Evolutionary conservation across 2,329 filamentous ascomycete species (phyloP).

Genomic region (Aspergillus fructus): DNA sequence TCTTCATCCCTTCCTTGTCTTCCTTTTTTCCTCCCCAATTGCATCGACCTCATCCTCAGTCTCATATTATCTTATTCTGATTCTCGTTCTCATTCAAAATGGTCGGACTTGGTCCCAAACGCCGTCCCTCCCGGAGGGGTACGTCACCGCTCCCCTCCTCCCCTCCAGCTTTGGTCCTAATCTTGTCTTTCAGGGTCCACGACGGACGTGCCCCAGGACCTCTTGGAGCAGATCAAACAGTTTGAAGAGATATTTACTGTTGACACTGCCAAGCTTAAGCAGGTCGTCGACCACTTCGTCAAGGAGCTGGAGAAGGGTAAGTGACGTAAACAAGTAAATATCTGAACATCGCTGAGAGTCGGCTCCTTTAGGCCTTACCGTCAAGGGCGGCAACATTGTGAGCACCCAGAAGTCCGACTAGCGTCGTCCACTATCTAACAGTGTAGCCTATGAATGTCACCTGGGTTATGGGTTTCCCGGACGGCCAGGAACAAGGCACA

Average conservation of each 20-base stretch:
- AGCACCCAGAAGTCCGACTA: constrained; percentile 39
- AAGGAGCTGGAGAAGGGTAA: constrained; percentile 81
- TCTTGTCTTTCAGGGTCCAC: constrained; percentile 66
- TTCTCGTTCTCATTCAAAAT: constrained; percentile 44
- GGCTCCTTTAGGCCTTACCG: constrained; percentile 64
- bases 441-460: constrained; percentile 92
- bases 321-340: constrained; percentile 17
- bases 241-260: constrained; percentile 85
- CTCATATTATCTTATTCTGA: constrained; percentile 1
- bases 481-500: constrained; percentile 81
- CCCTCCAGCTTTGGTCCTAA: constrained; percentile 5
- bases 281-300: constrained; percentile 86
- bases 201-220: constrained; percentile 83
- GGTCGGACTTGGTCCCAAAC: constrained; percentile 65
- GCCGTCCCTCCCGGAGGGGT: constrained; percentile 71
- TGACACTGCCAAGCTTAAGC: constrained; percentile 75
- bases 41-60: background rate
- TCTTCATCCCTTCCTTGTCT: background rate
- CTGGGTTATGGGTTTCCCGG: constrained; percentile 89
- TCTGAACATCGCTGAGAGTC: background rate
- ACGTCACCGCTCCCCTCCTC: constrained; percentile 39
- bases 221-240: constrained; percentile 75
- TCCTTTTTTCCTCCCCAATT: background rate
- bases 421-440: background rate
- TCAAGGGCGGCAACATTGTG: constrained; percentile 90